Evolutionary conservation across 257 asterid species (phyloP).

Genomic region (Asclepias syriaca): DNA sequence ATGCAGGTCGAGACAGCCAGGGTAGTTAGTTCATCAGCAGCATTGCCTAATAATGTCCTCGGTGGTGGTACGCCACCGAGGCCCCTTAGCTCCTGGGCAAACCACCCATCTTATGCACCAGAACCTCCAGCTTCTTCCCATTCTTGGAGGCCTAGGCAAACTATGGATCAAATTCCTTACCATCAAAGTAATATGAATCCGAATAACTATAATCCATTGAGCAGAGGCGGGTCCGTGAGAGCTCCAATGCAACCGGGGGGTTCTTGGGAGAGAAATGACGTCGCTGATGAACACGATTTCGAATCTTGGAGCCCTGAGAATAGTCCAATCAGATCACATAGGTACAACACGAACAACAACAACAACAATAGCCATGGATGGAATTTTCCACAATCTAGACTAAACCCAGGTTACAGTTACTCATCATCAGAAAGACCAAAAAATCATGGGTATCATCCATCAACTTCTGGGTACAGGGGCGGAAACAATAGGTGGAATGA

Average conservation of each 20-base stretch:
- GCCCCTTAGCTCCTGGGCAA: conserved; percentile 15
- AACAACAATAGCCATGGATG: conserved; percentile 26
- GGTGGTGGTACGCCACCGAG: conserved; percentile 14
- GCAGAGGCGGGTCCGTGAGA: conserved; percentile 21
- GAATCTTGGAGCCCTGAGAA: conserved; percentile 72
- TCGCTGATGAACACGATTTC: conserved; percentile 30
- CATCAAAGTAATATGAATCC: conserved; percentile 32
- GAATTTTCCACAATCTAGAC: conserved; percentile 27
- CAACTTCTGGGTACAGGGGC: conserved; percentile 32
- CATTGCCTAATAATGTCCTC: conserved; percentile 1
- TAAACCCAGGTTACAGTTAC: conserved; percentile 29
- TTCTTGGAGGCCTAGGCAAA: conserved; percentile 36
- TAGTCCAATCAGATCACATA: conserved; percentile 48
- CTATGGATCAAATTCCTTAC: conserved; percentile 27
- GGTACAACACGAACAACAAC: conserved; percentile 2
- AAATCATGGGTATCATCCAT: conserved; percentile 24
- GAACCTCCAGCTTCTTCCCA: conserved; percentile 30
- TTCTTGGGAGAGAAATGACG: conserved; percentile 39
- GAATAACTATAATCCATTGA: conserved; percentile 26
- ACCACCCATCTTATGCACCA: conserved; percentile 24
- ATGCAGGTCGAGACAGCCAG: conserved; percentile 22
- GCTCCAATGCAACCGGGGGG: conserved; percentile 14
- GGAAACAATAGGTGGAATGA: conserved; percentile 53
- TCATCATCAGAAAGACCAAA: conserved; percentile 28
- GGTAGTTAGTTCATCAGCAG: conserved; percentile 24